Evolutionary conservation across 495 filamentous ascomycete species (phyloP).

Genomic region (Hypoxylon rickii): DNA sequence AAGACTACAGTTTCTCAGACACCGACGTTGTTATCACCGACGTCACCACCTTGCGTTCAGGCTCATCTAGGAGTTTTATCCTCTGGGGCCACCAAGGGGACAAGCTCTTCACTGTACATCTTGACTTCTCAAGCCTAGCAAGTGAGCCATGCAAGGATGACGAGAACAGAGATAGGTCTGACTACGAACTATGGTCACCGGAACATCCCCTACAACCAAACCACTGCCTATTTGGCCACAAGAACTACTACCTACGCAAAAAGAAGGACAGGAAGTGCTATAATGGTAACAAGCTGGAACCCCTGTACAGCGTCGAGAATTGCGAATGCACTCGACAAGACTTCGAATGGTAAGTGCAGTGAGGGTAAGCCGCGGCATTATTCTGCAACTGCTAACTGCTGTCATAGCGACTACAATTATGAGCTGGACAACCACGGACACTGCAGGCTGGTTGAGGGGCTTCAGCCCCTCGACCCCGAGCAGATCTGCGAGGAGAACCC

Average conservation of each 20-base stretch:
- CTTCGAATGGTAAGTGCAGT: slow-evolving; percentile 82
- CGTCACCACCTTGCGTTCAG: slow-evolving; percentile 86
- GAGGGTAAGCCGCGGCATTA: neutral
- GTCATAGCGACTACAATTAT: slow-evolving; percentile 87
- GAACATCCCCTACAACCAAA: slow-evolving; percentile 73
- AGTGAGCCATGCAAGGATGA: slow-evolving; percentile 70
- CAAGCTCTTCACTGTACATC: slow-evolving; percentile 68
- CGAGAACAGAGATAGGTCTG: slow-evolving; percentile 63
- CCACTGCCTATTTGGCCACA: slow-evolving; percentile 90
- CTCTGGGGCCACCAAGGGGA: slow-evolving; percentile 74
- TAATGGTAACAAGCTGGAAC: slow-evolving; percentile 70
- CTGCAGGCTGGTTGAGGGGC: slow-evolving; percentile 74
- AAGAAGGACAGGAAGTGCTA: slow-evolving; percentile 72
- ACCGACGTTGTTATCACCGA: slow-evolving; percentile 69
- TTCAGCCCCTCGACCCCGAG: slow-evolving; percentile 65
- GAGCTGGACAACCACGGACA: slow-evolving; percentile 73
- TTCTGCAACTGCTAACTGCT: slow-evolving; percentile 5
- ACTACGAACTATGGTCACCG: slow-evolving; percentile 84
- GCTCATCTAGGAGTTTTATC: slow-evolving; percentile 85
- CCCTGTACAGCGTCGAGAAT: slow-evolving; percentile 68
- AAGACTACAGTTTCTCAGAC: slow-evolving; percentile 71
- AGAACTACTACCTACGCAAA: slow-evolving; percentile 89
- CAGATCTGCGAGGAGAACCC: slow-evolving; percentile 70
- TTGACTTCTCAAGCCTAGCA: slow-evolving; percentile 84
- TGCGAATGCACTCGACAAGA: slow-evolving; percentile 84